These are phyloP conservation scores for Saccharomyces hybrid DNA, from an alignment of 1,139 yeast genomes.

Conservation along the genomic window DNA sequence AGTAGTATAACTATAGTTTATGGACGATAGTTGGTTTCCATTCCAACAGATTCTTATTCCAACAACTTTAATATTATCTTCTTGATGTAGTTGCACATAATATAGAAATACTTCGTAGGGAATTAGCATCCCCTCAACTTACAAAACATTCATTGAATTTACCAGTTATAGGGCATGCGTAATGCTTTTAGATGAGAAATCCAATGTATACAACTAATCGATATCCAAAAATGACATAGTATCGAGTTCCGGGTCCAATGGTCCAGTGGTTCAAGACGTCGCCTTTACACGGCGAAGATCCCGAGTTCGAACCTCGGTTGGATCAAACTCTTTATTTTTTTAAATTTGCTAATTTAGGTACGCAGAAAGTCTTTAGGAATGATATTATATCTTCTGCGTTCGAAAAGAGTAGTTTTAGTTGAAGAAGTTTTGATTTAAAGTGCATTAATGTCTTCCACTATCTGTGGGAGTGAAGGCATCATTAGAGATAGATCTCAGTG, in stretches of 20 bases:
- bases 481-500: neutral
- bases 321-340: constrained; percentile 16
- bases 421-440: no score
- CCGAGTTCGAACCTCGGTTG: constrained; percentile 36
- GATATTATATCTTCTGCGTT: neutral
- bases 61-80: no score
- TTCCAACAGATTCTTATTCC: neutral
- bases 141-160: no score
- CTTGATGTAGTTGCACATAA: no score
- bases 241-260: constrained; percentile 5
- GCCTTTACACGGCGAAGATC: constrained; percentile 37
- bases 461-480: neutral
- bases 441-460: neutral
- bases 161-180: no score
- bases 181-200: no score
- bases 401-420: no score
- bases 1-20: neutral
- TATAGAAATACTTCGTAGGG: no score
- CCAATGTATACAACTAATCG: no score
- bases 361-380: neutral
- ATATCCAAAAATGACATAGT: neutral
- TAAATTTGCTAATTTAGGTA: neutral
- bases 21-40: neutral
- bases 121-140: no score
- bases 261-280: constrained; percentile 36